Base-by-base conservation (phyloP, 768 basidiomycete genomes). In the Dioszegia aurantiaca region DNA sequence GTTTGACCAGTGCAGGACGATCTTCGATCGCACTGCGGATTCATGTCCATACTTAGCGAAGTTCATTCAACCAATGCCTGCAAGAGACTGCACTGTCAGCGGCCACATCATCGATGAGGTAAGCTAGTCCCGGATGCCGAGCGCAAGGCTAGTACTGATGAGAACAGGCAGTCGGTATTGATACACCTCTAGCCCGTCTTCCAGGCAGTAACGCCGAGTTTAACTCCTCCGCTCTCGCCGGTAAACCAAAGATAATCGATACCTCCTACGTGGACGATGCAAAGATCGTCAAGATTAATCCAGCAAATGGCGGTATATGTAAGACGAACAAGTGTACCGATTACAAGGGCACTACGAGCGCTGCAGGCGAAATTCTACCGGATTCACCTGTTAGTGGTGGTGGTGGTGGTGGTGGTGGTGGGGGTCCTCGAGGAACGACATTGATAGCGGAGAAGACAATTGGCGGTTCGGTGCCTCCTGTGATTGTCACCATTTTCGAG, bases 61-160 rank as follows among this genome's bases (percentile, higher is more conserved):
- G 9, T 49, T 24, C 30, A 31, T 33, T 17, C 56, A 55, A 24
- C 31, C 40, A 2, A 36, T 44, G 17, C 5, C 23, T 2, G 56
- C 48, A 30, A 24, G 47, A 3, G 30, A 42, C 30, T 68, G 67
- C 33, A 24, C 26, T 9, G 49, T 58, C 6, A 27, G 44, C 14
- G 67, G 63, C 6, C 55, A 68, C 19, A 49, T 65, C 2, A 56
- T 64, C 12, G 46, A 51, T n/a, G 63, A 68, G 56, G 67, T 68
- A 30, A 64, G 67, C 37, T 28, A 11, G 2, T 16, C 14, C 10
- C 11, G 23, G n/a, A n/a, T 14, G 9, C 4, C 6, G 26, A 21
- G 17, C 14, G 16, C 33, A 27, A 4, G 5, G 19, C 27, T 3
- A 10, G 21, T 31, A 37, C 51, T 53, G 37, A 53, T 37, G 9